Evolutionary conservation across 2,329 filamentous ascomycete species (phyloP), one percentile per base, ranked within the genome.

Genomic region (Hypoxylon sp.): DNA sequence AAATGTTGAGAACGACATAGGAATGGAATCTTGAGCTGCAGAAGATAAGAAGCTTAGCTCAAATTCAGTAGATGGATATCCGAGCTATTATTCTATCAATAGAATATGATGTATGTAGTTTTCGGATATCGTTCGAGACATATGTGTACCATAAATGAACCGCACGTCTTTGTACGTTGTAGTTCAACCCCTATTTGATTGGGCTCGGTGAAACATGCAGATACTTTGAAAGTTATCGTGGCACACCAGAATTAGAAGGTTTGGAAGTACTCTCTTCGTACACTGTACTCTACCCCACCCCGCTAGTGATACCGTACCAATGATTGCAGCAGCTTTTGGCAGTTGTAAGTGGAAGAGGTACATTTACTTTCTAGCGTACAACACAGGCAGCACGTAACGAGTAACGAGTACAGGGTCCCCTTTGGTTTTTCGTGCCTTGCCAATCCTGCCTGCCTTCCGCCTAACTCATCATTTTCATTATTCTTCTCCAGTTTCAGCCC

Each of bases 381-480:
- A 42, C 31, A 48, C 26, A 48, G 39, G 46, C 59, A 54, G 53
- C 50, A 60, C 46, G 51, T 52, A 68, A 59, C 52, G 42, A 53
- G 57, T 62, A 60, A 39, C 57, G 46, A 22, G 39, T 44, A 44
- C 50, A 31, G 19, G 10, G 26, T 29, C 44, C 55, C 48, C 24
- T 44, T 54, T 14, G 39, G 31, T 57, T 64, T 60, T 60, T 54
- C 35, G 42, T 71, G 64, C 68, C 69, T 71, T 65, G 60, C 33
- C 59, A 57, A 58, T 62, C 57, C 29, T 33, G 51, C 47, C 59
- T 60, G 54, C 67, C 63, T 61, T 47, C 58, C 31, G 63, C 53
- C 54, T 69, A 61, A 66, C 62, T 55, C 42, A 65, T 64, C 62
- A 66, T 50, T 64, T 66, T 63, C 66, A 71, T 69, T 55, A 62